Conservation (phyloP, 1,139 yeast genomes). For the Torulaspora pretoriensis region DNA sequence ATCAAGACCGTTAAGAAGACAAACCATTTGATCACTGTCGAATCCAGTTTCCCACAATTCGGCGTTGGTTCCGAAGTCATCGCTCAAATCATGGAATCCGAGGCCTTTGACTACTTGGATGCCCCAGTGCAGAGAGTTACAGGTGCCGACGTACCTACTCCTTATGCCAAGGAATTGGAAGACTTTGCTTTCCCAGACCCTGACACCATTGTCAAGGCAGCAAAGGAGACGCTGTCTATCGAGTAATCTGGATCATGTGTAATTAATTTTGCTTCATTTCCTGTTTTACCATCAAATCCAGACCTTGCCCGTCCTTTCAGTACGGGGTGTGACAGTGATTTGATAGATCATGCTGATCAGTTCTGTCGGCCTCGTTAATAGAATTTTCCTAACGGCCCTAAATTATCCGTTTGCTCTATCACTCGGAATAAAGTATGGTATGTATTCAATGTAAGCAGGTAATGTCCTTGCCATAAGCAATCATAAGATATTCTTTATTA, state of each 20-base stretch:
- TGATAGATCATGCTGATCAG: conserved; percentile 5
- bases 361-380: not conserved
- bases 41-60: conserved; percentile 96
- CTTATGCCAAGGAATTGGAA: conserved; percentile 94
- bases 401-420: not conserved
- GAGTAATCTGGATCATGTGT: conserved; percentile 31
- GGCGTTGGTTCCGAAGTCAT: conserved; percentile 98
- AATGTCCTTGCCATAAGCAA: conserved; percentile 2
- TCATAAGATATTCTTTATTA: conserved; percentile 8
- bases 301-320: not conserved
- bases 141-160: conserved; percentile 99
- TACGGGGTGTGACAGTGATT: conserved; percentile 3
- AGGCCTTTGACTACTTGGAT: conserved; percentile 96
- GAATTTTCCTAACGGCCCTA: not conserved
- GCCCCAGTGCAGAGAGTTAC: conserved; percentile 99
- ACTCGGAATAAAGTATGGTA: not conserved
- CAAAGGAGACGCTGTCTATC: conserved; percentile 81
- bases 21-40: conserved; percentile 92
- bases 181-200: conserved; percentile 98
- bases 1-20: conserved; percentile 92
- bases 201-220: conserved; percentile 85
- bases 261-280: conserved; percentile 1
- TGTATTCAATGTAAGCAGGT: conserved; percentile 2
- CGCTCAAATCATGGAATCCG: conserved; percentile 97
- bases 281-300: not conserved